A percentile compares a stretch with the other conserved stretches of the same genome.
Conservation (phyloP, 441 rosid species). For the Pelargonium australe region DNA sequence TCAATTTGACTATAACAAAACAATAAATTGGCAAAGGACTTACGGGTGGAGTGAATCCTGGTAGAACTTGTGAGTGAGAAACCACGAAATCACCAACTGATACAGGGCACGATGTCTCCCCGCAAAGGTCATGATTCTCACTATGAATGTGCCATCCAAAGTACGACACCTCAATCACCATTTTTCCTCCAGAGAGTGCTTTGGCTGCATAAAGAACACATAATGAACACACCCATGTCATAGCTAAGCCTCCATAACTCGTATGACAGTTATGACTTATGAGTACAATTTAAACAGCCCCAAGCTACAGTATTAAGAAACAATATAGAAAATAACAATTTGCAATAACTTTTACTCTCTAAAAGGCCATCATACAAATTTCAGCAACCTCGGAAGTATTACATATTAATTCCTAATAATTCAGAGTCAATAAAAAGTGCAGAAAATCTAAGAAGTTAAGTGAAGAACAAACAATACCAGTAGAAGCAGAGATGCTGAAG, state of each 20-base stretch:
- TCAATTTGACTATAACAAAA: no score
- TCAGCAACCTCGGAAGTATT: background rate
- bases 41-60: slow-evolving; percentile 87
- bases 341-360: background rate
- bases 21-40: slow-evolving; percentile 22
- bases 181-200: slow-evolving; percentile 58
- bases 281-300: background rate
- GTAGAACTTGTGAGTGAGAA: slow-evolving; percentile 73
- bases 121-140: slow-evolving; percentile 76
- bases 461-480: slow-evolving; percentile 36
- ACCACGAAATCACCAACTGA: slow-evolving; percentile 65
- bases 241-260: background rate
- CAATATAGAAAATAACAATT: background rate
- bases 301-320: background rate
- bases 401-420: background rate
- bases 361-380: background rate
- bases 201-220: slow-evolving; percentile 35
- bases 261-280: background rate
- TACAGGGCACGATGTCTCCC: slow-evolving; percentile 81
- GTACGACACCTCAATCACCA: slow-evolving; percentile 76
- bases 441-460: background rate
- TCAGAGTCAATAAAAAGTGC: background rate
- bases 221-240: background rate
- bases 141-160: slow-evolving; percentile 72
- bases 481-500: slow-evolving; percentile 64